Evolutionary conservation across 1,284 basidiomycete genomes (phyloP), one percentile per base, ranked within the genome.

Genomic region (Heterobasidion parviporum): DNA sequence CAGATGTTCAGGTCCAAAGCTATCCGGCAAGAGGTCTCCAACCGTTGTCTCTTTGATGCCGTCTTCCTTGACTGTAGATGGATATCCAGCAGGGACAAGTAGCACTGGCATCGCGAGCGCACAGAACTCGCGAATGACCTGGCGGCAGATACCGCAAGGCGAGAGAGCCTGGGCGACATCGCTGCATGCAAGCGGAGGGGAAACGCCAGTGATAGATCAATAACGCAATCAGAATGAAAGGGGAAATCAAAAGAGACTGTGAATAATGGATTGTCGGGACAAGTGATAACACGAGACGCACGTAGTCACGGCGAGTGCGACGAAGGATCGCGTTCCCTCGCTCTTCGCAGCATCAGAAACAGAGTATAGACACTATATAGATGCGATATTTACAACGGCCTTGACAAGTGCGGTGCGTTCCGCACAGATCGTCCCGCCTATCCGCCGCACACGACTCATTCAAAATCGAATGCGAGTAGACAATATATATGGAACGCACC

Each of bases 131-230:
- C 92, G 84, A 54, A 97, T 81, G 54, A 95, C 80, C 68, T 98
- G 94, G 7, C 94, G 85, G 65, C 94, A 98, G 60, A 96, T 84
- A 14, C 94, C 94, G 67, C 94, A 98, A 0, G 92, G 92, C 0
- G 90, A 88, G 50, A 87, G 76, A 0, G 85, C 68, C 0, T 78
- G 72, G 0, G 77, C 66, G 9, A 92, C 81, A 63, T 93, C 87
- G 14, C 84, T 86, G 26, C 26, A 26, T 2, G 26, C 26, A 16
- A 4, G 26, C 26, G 26, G 26, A 26, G 26, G 26, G 26, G 5
- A 26, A 26, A 26, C 26, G 1, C 26, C 1, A 18, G 18, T 18
- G 18, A 26, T 26, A 26, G 26, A 26, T 26, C 26, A 26, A 26
- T 26, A 5, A 5, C 26, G 5, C 3, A 26, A 26, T 26, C 26